Base-by-base conservation (phyloP, 202 grass and related monocot species). In the Schoenoplectus triqueter region DNA sequence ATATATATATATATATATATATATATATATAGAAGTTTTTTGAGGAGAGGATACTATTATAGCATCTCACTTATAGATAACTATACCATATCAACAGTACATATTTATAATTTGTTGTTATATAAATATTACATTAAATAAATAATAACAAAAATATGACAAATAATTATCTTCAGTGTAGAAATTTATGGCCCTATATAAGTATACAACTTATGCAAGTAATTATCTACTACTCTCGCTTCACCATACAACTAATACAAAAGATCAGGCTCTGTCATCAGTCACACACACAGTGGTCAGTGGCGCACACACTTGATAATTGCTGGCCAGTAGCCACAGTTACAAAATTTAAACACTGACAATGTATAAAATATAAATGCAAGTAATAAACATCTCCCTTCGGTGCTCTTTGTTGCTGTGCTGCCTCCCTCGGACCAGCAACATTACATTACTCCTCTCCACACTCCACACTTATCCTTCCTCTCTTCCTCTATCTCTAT, bases 381-480 rank as follows among this genome's bases (percentile, higher is more conserved):
- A 48, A 81, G 22, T 65, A 80, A 88, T 80, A 55, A 83, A 31
- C 65, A 83, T 50, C 70, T 69, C 73, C 81, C 86, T 46, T 56
- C 61, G 90, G 92, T 94, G 90, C 88, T 88, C 86, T 92, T 92
- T 92, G 92, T 90, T 90, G 84, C 82, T 90, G 85, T 75, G 73
- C 75, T 90, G 90, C 92, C 88, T 89, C 92, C 90, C 84, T 51
- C 87, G 84, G 88, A 65, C 88, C 88, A 90, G 86, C 92, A 94
- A 70, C 49, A 66, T 52, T 39, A 52, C 60, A 63, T 80, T 62
- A 6, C 49, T 31, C 41, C 15, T 4, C 45, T 45, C 49, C 69
- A 15, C 55, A 2, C 14, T 4, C 6, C 3, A 9, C n/a, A 15
- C 5, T 2, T 4, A 10, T 31, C 31, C 31, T 31, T 31, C 31